These are phyloP conservation scores for Trichoderma sp. DNA, from an alignment of 2,329 filamentous ascomycete species.

Conservation along the genomic window DNA sequence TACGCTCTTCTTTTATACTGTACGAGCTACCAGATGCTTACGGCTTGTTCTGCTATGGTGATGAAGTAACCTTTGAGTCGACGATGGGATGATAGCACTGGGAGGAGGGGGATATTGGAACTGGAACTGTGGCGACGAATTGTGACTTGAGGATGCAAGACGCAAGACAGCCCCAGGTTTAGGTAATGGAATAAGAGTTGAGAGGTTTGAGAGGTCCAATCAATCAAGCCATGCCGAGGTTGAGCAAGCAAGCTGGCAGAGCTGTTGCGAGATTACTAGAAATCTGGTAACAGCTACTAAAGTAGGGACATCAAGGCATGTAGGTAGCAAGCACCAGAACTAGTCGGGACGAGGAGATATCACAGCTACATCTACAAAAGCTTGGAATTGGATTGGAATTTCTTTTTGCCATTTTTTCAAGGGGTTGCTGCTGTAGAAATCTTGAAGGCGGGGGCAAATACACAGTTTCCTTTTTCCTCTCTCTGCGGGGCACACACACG, in stretches of 20 bases:
- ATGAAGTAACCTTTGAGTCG: background rate
- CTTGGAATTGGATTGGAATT: conserved; percentile 15
- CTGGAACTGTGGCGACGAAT: background rate
- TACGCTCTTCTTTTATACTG: background rate
- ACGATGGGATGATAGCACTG: background rate
- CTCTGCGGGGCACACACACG: conserved; percentile 17
- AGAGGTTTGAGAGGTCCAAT: background rate
- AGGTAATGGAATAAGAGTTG: background rate
- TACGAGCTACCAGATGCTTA: background rate
- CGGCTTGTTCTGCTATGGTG: background rate
- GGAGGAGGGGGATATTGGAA: background rate
- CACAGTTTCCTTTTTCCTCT: conserved; percentile 13
- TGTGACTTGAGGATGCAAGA: no score
- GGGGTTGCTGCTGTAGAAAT: conserved; percentile 13
- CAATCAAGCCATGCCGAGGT: background rate
- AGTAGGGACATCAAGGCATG: background rate
- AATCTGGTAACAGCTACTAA: background rate
- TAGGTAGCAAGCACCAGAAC: background rate
- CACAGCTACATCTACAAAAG: background rate
- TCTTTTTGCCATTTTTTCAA: conserved; percentile 23
- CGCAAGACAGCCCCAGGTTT: no score
- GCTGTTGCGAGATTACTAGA: background rate
- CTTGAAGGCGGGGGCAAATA: conserved; percentile 5
- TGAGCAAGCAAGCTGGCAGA: background rate
- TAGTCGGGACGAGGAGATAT: background rate